A percentile compares a stretch with the other conserved stretches of the same genome.
These are phyloP conservation scores for Podospora appendiculata DNA, from an alignment of 495 filamentous ascomycete genomes.

Conservation along the genomic window DNA sequence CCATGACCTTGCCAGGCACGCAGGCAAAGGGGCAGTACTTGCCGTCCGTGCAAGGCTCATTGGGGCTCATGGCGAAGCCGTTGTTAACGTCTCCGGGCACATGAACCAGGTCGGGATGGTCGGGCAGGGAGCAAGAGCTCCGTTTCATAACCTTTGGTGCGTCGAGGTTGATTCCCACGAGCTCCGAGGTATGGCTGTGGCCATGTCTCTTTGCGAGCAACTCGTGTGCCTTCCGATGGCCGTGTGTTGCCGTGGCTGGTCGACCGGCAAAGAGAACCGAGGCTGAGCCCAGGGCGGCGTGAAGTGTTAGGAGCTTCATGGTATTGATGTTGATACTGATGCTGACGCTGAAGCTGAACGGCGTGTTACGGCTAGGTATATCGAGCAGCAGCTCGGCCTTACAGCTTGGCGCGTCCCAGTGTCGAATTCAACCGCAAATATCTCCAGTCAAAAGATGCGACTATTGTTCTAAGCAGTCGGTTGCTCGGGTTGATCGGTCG, in stretches of 20 bases:
- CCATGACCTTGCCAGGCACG: conserved; percentile 64
- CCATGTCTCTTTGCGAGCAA: conserved; percentile 24
- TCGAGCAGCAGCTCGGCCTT: conserved; percentile 1
- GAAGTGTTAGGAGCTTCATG: conserved; percentile 44
- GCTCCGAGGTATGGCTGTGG: conserved; percentile 17
- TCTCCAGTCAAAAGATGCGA: neutral
- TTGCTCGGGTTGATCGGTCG: neutral
- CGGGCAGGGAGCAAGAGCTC: conserved; percentile 57
- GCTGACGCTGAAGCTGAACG: too few relatives aligned
- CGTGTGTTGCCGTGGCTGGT: conserved; percentile 23
- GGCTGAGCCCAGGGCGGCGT: conserved; percentile 41
- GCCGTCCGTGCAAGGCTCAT: conserved; percentile 61
- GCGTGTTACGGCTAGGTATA: neutral
- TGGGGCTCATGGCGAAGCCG: conserved; percentile 77
- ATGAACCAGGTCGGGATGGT: conserved; percentile 57
- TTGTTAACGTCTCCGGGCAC: conserved; percentile 59
- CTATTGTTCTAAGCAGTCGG: neutral
- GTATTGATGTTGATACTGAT: neutral
- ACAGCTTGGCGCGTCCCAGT: neutral
- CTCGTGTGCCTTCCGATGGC: conserved; percentile 29
- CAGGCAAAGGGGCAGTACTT: conserved; percentile 77
- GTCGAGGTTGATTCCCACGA: conserved; percentile 10
- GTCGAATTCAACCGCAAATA: neutral
- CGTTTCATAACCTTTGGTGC: conserved; percentile 25
- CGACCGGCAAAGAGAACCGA: conserved; percentile 33